phyloP scores from a whole-genome alignment of 2,329 filamentous ascomycete species.

The Whalleya microplaca region DNA sequence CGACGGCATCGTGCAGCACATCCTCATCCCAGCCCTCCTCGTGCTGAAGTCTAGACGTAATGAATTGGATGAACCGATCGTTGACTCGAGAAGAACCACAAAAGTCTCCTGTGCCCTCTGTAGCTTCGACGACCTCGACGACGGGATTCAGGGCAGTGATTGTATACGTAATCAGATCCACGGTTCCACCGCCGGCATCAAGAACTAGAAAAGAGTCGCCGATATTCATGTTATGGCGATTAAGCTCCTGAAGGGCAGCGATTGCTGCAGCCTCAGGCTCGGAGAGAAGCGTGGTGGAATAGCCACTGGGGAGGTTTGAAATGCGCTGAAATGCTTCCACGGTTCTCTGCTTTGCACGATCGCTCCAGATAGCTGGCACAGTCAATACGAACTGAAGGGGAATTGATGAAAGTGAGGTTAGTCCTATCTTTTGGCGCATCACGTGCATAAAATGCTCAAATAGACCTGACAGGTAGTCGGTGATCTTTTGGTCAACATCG shows the following conservation, averaged over 20 bases:
- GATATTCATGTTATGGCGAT: constrained; percentile 45
- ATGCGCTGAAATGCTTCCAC: constrained; percentile 48
- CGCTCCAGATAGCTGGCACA: constrained; percentile 63
- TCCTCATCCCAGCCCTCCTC: constrained; percentile 49
- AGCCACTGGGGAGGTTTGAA: constrained; percentile 34
- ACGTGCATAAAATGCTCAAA: constrained; percentile 52
- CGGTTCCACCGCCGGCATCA: constrained; percentile 54
- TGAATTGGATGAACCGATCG: constrained; percentile 49
- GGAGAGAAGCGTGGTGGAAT: constrained; percentile 50
- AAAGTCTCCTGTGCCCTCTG: constrained; percentile 51
- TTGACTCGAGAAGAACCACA: constrained; percentile 56
- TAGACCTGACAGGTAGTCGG: constrained; percentile 53
- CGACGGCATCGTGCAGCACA: constrained; percentile 44
- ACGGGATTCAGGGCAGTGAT: constrained; percentile 48
- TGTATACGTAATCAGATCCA: constrained; percentile 43
- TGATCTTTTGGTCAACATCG: constrained; percentile 46
- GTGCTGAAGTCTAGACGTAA: constrained; percentile 48
- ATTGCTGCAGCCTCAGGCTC: constrained; percentile 59
- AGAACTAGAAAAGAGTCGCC: constrained; percentile 56
- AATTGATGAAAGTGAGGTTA: constrained; percentile 46
- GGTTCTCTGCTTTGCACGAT: constrained; percentile 56
- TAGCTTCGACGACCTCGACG: constrained; percentile 53
- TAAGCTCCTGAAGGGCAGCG: constrained; percentile 50
- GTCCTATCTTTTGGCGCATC: constrained; percentile 47
- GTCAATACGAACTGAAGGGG: constrained; percentile 59